Conservation (phyloP, 495 filamentous ascomycete genomes). For the Beverwykella pulmonaria region DNA sequence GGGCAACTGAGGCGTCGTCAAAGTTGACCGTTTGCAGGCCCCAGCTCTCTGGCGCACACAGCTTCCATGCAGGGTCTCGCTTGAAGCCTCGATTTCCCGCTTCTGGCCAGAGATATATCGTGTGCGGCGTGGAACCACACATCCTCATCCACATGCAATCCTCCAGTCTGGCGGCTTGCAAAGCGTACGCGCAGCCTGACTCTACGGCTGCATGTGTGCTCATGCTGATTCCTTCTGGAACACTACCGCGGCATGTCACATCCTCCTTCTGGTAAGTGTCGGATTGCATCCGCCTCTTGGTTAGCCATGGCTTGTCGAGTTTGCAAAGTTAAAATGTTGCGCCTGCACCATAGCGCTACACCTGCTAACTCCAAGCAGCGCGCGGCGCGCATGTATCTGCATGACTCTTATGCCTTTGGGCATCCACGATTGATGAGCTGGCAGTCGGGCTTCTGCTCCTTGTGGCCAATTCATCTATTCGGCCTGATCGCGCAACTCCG, state of each 20-base stretch:
- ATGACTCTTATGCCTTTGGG: conserved; percentile 3
- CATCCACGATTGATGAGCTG: not conserved
- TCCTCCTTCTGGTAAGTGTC: conserved; percentile 7
- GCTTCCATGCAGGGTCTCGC: conserved; percentile 13
- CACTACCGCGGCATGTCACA: not conserved
- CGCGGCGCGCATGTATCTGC: not conserved
- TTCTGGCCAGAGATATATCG: not conserved
- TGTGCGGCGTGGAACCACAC: too few relatives aligned
- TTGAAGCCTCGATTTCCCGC: not conserved
- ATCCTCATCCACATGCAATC: too few relatives aligned
- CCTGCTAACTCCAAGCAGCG: conserved; percentile 1
- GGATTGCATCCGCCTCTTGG: conserved; percentile 13
- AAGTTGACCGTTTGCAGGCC: conserved; percentile 11
- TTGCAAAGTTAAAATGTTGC: conserved; percentile 8
- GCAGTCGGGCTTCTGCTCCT: too few relatives aligned
- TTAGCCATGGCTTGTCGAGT: not conserved
- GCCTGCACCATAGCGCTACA: not conserved
- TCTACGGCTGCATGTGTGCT: not conserved
- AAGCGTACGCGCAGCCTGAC: conserved; percentile 1
- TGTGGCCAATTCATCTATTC: too few relatives aligned
- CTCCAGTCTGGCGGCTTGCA: not conserved
- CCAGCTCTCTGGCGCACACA: conserved; percentile 7
- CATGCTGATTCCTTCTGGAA: too few relatives aligned
- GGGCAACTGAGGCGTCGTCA: conserved; percentile 20
- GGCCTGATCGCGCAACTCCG: too few relatives aligned